A percentile compares a stretch with the other conserved stretches of the same genome.
These are phyloP conservation scores for Pythium insidiosum DNA, from an alignment of 352 stramenopile species.

Conservation along the genomic window DNA sequence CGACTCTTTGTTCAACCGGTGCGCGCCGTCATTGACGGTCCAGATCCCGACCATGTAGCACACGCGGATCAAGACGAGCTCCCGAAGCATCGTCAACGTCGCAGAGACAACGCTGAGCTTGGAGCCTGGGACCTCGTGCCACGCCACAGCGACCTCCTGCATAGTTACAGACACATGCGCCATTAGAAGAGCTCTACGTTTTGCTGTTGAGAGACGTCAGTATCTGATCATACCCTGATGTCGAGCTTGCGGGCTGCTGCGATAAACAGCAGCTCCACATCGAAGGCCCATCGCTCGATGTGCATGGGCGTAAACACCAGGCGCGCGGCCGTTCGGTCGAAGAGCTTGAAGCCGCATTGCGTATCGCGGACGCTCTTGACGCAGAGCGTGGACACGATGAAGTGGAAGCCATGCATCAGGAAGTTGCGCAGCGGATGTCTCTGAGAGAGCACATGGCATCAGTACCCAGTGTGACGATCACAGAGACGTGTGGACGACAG, in stretches of 20 bases:
- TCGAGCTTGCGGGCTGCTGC: conserved; percentile 42
- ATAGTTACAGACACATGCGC: neutral
- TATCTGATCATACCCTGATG: conserved; percentile 63
- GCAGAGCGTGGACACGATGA: conserved; percentile 85
- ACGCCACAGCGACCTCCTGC: conserved; percentile 89
- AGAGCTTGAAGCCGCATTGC: conserved; percentile 94
- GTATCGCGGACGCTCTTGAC: conserved; percentile 87
- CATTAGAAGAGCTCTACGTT: neutral
- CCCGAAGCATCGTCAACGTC: conserved; percentile 88
- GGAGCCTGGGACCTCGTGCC: conserved; percentile 87
- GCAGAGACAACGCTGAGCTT: conserved; percentile 87
- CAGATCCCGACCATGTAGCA: conserved; percentile 90
- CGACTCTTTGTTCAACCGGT: conserved; percentile 28
- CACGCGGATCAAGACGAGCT: conserved; percentile 87
- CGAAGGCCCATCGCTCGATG: conserved; percentile 92
- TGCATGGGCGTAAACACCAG: conserved; percentile 89
- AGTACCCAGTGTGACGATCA: neutral
- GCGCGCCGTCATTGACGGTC: conserved; percentile 60
- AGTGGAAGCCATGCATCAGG: conserved; percentile 91
- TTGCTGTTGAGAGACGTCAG: too few species aligned
- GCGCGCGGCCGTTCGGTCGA: conserved; percentile 76
- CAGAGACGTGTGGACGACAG: conserved; percentile 17
- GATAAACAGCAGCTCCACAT: conserved; percentile 91
- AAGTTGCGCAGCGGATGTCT: conserved; percentile 83
- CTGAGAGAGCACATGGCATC: conserved; percentile 24